Base-by-base conservation (phyloP, 306 rosid species). In the Lathyrus sativus region DNA sequence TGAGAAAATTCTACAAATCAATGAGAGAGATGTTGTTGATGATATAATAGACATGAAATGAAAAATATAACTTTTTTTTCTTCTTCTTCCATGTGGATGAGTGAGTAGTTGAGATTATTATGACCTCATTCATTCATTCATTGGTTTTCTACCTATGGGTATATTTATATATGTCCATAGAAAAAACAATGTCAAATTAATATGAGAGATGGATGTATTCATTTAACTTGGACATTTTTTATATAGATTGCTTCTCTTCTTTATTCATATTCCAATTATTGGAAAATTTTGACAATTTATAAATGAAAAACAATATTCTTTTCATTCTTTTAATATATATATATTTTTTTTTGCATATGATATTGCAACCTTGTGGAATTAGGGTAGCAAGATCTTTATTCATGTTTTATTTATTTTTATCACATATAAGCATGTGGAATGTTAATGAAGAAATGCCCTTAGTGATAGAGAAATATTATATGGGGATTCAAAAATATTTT, bases 1-100 rank as follows among this genome's bases (percentile, higher is more conserved):
- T 2, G 87, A 82, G 69, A 90, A 69, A 66, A 87, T 93, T 14
- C 85, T 79, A 41, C 87, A 88, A 76, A 37, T 89, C 41, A 87
- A 78, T 51, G 89, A 87, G 74, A 82, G 67, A 49, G 79, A 76
- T 24, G 7, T 19, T 51, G n/a, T 5, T 15, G 35, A 61, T 4
- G 3, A 2, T 9, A 61, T 46, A 13, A 14, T 28, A 15, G 66
- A 61, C 14, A 17, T 38, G 28, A 26, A 24, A 12, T 56, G 86
- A 84, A 10, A 38, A 19, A 10, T 22, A 53, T 11, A 22, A 11
- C 26, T 8, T 17, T 49, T 22, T 51, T 74, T 31, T 10, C 7
- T 31, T 4, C 5, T 29, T 31, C 33, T 33, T 33, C 9, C 33
- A 26, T 24, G 9, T 54, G 29, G 17, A 55, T 78, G 33, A 75